phyloP scores from a whole-genome alignment of 2,329 filamentous ascomycete species.

The Fusarium hainanense region DNA sequence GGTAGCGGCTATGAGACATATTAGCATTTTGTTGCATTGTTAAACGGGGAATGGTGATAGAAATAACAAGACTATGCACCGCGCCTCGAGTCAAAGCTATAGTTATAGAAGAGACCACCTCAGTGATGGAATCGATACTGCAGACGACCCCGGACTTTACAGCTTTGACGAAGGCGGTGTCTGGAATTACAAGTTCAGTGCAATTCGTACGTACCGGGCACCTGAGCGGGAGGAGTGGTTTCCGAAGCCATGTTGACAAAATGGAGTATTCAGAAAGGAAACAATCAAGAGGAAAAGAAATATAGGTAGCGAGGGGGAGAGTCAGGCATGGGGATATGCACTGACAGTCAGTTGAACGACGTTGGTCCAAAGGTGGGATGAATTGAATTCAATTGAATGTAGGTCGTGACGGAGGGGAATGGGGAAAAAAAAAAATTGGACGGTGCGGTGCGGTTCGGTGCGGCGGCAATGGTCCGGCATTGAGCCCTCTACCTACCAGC shows the following conservation, averaged over 20 bases:
- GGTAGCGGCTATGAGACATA: constrained; percentile 30
- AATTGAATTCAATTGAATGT: not conserved
- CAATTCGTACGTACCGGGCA: constrained; percentile 43
- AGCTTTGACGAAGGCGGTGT: constrained; percentile 35
- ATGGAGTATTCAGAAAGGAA: constrained; percentile 25
- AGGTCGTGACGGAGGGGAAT: constrained; percentile 41
- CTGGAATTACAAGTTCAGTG: constrained; percentile 22
- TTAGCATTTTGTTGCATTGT: constrained; percentile 14
- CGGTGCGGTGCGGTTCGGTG: constrained; percentile 36
- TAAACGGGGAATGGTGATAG: not conserved
- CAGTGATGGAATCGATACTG: constrained; percentile 14
- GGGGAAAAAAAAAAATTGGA: constrained; percentile 47
- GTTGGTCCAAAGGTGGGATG: constrained; percentile 36
- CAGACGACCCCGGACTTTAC: constrained; percentile 27
- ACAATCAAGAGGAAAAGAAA: constrained; percentile 33
- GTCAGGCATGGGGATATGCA: constrained; percentile 46
- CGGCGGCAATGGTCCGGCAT: constrained; percentile 48
- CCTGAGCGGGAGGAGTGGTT: constrained; percentile 44
- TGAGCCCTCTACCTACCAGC: constrained; percentile 10
- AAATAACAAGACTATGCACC: not conserved
- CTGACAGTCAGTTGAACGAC: constrained; percentile 44
- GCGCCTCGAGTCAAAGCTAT: constrained; percentile 1
- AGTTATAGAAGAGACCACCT: constrained; percentile 5
- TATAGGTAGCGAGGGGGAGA: constrained; percentile 28
- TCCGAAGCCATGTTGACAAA: constrained; percentile 50